Evolutionary conservation across 2,329 filamentous ascomycete species (phyloP).

Genomic region (Talaromyces atroroseus): DNA sequence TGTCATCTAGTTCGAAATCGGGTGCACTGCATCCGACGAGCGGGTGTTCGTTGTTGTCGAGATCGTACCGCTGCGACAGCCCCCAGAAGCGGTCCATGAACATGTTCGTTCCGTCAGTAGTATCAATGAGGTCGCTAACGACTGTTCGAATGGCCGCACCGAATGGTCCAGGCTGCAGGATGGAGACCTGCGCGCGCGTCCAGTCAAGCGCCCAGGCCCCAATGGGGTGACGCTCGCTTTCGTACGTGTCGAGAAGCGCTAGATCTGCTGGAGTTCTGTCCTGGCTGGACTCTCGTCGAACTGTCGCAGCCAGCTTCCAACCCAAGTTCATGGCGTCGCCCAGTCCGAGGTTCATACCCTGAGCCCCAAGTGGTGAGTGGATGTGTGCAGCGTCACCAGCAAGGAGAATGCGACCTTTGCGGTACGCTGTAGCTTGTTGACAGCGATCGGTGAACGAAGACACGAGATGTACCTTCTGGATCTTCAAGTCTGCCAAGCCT

Average conservation of each 20-base stretch:
- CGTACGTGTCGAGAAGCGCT: constrained; percentile 42
- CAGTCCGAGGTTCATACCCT: constrained; percentile 34
- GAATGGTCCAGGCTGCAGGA: constrained; percentile 26
- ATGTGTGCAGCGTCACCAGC: constrained; percentile 19
- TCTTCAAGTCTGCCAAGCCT: neutral
- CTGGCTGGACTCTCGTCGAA: constrained; percentile 34
- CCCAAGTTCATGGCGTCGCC: constrained; percentile 55
- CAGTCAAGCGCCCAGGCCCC: constrained; percentile 29
- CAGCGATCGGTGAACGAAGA: constrained; percentile 11
- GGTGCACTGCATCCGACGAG: constrained; percentile 34
- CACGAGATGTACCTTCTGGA: neutral
- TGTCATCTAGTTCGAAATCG: constrained; percentile 27
- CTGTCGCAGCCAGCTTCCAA: constrained; percentile 49
- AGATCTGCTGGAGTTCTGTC: constrained; percentile 30
- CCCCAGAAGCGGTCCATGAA: constrained; percentile 30
- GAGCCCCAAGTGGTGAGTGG: constrained; percentile 18
- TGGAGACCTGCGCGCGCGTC: constrained; percentile 34
- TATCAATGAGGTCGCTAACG: constrained; percentile 4
- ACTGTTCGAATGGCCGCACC: constrained; percentile 19
- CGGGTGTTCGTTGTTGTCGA: constrained; percentile 19
- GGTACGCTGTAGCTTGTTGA: constrained; percentile 8
- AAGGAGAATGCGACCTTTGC: constrained; percentile 18
- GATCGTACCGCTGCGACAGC: constrained; percentile 28
- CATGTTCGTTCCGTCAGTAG: constrained; percentile 13
- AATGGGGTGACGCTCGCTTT: constrained; percentile 40